These are phyloP conservation scores for Trichoderma gracile DNA, from an alignment of 2,329 filamentous ascomycete genomes.

Conservation along the genomic window DNA sequence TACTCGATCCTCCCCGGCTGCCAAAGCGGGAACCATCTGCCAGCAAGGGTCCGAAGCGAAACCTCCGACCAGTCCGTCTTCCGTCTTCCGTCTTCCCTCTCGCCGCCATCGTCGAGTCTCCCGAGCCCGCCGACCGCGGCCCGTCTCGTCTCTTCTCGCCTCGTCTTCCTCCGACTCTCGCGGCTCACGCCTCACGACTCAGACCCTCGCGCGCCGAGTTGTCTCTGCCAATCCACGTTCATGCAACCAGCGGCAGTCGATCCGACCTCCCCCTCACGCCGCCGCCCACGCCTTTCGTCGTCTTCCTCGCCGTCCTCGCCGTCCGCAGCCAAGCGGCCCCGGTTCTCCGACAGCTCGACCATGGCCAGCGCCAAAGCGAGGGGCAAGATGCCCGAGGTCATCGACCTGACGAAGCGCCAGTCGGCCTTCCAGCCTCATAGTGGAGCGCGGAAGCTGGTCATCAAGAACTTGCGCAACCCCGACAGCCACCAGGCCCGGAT, in stretches of 20 bases:
- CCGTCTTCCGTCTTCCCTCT: neutral
- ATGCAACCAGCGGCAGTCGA: slow-evolving; percentile 40
- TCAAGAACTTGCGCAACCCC: slow-evolving; percentile 80
- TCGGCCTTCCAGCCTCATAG: slow-evolving; percentile 68
- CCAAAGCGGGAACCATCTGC: slow-evolving; percentile 3
- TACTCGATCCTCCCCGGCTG: slow-evolving; percentile 6
- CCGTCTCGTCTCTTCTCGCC: neutral
- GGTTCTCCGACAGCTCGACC: slow-evolving; percentile 33
- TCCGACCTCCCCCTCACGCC: slow-evolving; percentile 40
- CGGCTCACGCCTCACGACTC: neutral
- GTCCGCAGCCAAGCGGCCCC: slow-evolving; percentile 38
- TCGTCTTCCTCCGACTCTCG: neutral
- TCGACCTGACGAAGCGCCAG: slow-evolving; percentile 40
- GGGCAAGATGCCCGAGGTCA: slow-evolving; percentile 44
- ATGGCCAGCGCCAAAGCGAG: slow-evolving; percentile 43
- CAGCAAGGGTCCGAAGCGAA: neutral
- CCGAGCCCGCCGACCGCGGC: slow-evolving; percentile 8
- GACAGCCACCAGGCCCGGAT: slow-evolving; percentile 60
- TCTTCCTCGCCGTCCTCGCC: slow-evolving; percentile 36
- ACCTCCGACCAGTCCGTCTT: neutral
- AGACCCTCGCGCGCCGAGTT: slow-evolving; percentile 7
- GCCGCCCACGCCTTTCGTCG: slow-evolving; percentile 42
- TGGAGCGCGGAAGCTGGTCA: slow-evolving; percentile 82
- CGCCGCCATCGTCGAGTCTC: neutral
- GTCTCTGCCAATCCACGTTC: slow-evolving; percentile 26